Base-by-base conservation (phyloP, 352 stramenopile genomes). In the Thalassiosira mediterranea region DNA sequence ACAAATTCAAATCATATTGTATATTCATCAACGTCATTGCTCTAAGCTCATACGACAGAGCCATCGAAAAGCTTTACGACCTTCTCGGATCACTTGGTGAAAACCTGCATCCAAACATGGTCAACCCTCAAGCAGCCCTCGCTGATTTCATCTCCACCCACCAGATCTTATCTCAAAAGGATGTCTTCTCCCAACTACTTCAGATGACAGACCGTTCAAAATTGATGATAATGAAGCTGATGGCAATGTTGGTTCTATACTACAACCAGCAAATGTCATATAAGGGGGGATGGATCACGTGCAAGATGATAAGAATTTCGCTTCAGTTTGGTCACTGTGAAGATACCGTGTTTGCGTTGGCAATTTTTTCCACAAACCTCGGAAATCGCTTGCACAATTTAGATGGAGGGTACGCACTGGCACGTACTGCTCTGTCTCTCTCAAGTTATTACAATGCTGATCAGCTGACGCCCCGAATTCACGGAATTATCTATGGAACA, bases 321-420 rank as follows among this genome's bases (percentile, higher is more conserved):
- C 37, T 77, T 10, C 34, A 70, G 44, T 40, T 64, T 53, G 67
- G 67, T 21, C 56, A 64, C 21, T 70, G 47, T n/a, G 67, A 77
- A 42, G 58, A 77, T 19, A 56, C 57, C 26, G 67, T 64, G 7
- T 70, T 64, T 62, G 67, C 57, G 5, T 15, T 70, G 13, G 32
- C 57, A 21, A 19, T 63, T 4, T 77, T 77, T 37, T 46, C 53
- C 13, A 63, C 15, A 4, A 31, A 40, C 1, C 10, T 63, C 5
- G 28, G 38, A 8, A 64, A 69, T n/a, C n/a, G 44, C 19, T 21
- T 65, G 4, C 11, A 47, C 38, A 57, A 77, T 37, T 5, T 37
- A 11, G 21, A 69, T 4, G 57, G 69, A 58, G 57, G 37, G n/a
- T 70, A 38, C 56, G 21, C 31, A 15, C 34, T 69, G 3, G 67